Percentiles rank a stretch among this genome's conserved stretches.
These are phyloP conservation scores for Phaeoacremonium minimum DNA, from an alignment of 2,329 filamentous ascomycete species.

Conservation along the genomic window DNA sequence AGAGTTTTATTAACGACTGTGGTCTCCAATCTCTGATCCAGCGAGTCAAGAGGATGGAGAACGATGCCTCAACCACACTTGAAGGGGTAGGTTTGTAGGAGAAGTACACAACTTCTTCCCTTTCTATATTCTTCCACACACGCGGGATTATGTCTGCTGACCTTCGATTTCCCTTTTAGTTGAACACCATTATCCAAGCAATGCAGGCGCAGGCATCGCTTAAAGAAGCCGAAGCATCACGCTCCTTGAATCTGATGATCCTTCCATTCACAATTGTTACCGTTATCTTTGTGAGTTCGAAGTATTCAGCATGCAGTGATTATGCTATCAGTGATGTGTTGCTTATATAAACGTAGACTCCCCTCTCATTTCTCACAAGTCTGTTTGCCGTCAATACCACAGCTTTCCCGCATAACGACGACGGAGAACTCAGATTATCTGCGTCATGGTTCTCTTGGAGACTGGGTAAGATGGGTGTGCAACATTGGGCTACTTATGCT, in stretches of 20 bases:
- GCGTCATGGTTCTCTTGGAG: not conserved
- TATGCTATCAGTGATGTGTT: too few relatives aligned
- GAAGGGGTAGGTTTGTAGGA: not conserved
- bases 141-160: not conserved
- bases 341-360: slow-evolving; percentile 6
- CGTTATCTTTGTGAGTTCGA: slow-evolving; percentile 11
- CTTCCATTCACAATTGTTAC: slow-evolving; percentile 10
- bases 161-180: not conserved
- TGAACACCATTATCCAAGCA: slow-evolving; percentile 1
- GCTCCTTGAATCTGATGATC: slow-evolving; percentile 8
- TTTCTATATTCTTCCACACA: too few relatives aligned
- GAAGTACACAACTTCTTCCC: not conserved
- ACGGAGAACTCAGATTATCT: slow-evolving; percentile 3
- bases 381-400: slow-evolving; percentile 8
- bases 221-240: slow-evolving; percentile 8
- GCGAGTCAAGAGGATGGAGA: not conserved
- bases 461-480: not conserved
- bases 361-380: slow-evolving; percentile 11
- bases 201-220: slow-evolving; percentile 11
- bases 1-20: not conserved
- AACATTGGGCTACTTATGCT: too few relatives aligned
- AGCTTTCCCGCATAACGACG: slow-evolving; percentile 7
- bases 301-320: too few relatives aligned
- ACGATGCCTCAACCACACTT: not conserved
- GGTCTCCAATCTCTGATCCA: not conserved